phyloP scores from a whole-genome alignment of 768 basidiomycete species.

The Tephrocybe sp. region DNA sequence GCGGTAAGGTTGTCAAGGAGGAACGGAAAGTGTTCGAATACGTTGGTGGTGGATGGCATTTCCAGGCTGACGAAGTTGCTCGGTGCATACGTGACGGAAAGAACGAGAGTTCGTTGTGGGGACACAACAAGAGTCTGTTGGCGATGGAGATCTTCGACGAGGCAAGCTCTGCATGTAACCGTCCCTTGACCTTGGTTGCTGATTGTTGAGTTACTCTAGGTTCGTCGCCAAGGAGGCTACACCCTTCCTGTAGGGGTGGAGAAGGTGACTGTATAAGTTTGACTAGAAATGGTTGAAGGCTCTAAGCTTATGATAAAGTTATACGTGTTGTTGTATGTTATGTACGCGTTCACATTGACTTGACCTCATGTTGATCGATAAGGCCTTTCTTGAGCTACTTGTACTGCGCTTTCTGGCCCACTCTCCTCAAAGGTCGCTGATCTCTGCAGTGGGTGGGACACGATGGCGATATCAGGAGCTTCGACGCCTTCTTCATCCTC shows the following conservation, averaged over 20 bases:
- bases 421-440: background rate
- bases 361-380: background rate
- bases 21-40: constrained; percentile 60
- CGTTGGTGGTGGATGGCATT: constrained; percentile 74
- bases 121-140: constrained; percentile 74
- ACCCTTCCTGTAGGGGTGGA: constrained; percentile 62
- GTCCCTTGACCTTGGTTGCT: background rate
- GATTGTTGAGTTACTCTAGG: constrained; percentile 31
- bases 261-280: constrained; percentile 32
- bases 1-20: constrained; percentile 47
- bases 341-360: background rate
- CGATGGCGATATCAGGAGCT: constrained; percentile 2
- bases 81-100: constrained; percentile 72
- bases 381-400: background rate
- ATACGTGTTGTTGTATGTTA: background rate
- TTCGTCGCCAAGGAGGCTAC: constrained; percentile 68
- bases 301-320: background rate
- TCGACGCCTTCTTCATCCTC: background rate
- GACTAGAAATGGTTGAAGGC: background rate
- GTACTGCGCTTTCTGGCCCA: background rate
- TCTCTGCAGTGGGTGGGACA: background rate
- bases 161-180: constrained; percentile 45
- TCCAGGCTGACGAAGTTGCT: constrained; percentile 87
- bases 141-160: constrained; percentile 86
- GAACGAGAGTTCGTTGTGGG: constrained; percentile 71